Conservation (phyloP, 2,329 filamentous ascomycete genomes). For the Alternaria solani region DNA sequence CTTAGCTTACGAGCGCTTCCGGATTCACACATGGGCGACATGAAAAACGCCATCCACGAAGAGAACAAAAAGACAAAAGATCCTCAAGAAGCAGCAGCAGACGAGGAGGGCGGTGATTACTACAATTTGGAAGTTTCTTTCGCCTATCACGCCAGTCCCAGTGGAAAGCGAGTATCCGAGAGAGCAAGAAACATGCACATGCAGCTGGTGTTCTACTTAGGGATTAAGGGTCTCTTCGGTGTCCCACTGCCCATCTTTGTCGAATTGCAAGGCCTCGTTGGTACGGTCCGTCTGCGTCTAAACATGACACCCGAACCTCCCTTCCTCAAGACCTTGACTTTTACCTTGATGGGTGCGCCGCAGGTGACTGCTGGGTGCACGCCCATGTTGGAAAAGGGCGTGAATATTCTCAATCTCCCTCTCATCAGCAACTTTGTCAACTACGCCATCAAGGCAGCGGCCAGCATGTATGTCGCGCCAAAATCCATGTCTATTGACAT, state of each 20-base stretch:
- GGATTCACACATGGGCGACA: slow-evolving; percentile 78
- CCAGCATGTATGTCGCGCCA: slow-evolving; percentile 88
- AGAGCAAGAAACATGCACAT: slow-evolving; percentile 97
- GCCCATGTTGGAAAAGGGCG: slow-evolving; percentile 88
- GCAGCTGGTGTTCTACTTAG: slow-evolving; percentile 93
- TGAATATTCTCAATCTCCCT: slow-evolving; percentile 90
- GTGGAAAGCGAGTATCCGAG: slow-evolving; percentile 72
- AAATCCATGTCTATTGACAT: slow-evolving; percentile 94
- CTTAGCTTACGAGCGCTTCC: slow-evolving; percentile 86
- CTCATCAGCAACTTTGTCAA: slow-evolving; percentile 97
- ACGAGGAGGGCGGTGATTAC: slow-evolving; percentile 89
- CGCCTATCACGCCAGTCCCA: slow-evolving; percentile 88
- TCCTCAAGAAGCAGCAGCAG: slow-evolving; percentile 83
- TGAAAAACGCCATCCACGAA: slow-evolving; percentile 81
- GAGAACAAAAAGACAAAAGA: slow-evolving; percentile 84
- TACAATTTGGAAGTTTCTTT: slow-evolving; percentile 93
- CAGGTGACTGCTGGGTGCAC: slow-evolving; percentile 89
- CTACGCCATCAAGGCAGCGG: slow-evolving; percentile 87
- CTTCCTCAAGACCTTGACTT: slow-evolving; percentile 89
- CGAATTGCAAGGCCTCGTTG: slow-evolving; percentile 88
- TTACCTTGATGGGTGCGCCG: slow-evolving; percentile 92
- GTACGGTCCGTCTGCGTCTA: slow-evolving; percentile 81
- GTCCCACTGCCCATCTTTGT: slow-evolving; percentile 88
- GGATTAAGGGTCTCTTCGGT: slow-evolving; percentile 86
- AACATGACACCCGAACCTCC: slow-evolving; percentile 90